These are phyloP conservation scores for Yamadazyma blattariae DNA, from an alignment of 1,139 yeast species.

Conservation along the genomic window DNA sequence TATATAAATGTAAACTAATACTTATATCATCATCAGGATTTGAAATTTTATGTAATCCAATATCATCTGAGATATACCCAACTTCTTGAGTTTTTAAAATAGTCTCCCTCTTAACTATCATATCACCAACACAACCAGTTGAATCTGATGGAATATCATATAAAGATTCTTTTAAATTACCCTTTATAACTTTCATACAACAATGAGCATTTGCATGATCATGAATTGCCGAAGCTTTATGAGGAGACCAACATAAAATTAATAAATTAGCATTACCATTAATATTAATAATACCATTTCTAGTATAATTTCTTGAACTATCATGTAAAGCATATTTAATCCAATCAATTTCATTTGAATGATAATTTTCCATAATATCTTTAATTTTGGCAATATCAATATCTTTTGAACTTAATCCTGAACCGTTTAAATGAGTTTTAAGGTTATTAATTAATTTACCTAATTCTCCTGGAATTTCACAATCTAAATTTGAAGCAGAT, in stretches of 20 bases:
- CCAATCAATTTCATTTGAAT: constrained; percentile 57
- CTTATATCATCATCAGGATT: constrained; percentile 53
- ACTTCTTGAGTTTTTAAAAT: constrained; percentile 45
- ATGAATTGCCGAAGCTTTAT: constrained; percentile 64
- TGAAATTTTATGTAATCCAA: constrained; percentile 66
- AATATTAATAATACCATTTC: constrained; percentile 67
- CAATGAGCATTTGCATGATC: constrained; percentile 80
- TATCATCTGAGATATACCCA: constrained; percentile 63
- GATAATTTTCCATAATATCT: constrained; percentile 47
- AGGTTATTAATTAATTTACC: constrained; percentile 29
- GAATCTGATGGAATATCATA: constrained; percentile 50
- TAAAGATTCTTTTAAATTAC: constrained; percentile 56
- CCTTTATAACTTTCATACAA: constrained; percentile 63
- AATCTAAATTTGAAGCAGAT: too few species aligned
- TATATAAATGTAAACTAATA: constrained; percentile 70
- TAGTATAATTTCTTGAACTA: constrained; percentile 45
- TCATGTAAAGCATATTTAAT: constrained; percentile 56
- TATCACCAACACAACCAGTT: constrained; percentile 9
- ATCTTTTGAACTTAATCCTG: constrained; percentile 46
- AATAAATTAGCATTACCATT: constrained; percentile 68
- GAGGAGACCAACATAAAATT: constrained; percentile 71
- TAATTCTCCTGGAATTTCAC: constrained; percentile 16
- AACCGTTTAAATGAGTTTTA: constrained; percentile 31
- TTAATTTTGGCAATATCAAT: constrained; percentile 51
- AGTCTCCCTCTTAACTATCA: constrained; percentile 32